Evolutionary conservation across 2,329 filamentous ascomycete genomes (phyloP).

Genomic region (Tympanopsis confertula): DNA sequence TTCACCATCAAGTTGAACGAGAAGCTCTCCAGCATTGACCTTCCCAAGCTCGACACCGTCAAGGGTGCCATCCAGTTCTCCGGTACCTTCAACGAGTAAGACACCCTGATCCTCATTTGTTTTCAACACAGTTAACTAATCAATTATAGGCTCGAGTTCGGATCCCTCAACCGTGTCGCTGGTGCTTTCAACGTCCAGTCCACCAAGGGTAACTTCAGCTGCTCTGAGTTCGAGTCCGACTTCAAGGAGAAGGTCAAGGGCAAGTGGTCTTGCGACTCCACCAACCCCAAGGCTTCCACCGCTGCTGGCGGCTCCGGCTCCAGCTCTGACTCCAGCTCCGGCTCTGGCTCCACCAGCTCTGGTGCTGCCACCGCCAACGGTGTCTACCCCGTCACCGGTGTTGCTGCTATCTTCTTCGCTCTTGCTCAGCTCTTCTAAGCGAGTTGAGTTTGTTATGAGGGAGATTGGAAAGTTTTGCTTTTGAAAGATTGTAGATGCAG

Average conservation of each 20-base stretch:
- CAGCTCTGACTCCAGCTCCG: constrained; percentile 20
- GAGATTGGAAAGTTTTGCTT: no score
- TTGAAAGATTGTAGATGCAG: constrained; percentile 13
- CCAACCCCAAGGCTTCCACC: neutral
- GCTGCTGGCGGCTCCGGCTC: neutral
- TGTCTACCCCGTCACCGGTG: constrained; percentile 14
- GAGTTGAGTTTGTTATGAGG: constrained; percentile 11
- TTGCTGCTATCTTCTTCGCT: constrained; percentile 23
- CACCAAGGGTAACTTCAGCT: constrained; percentile 24
- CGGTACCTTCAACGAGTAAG: neutral
- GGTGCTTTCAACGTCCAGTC: constrained; percentile 35
- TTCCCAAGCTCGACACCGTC: neutral
- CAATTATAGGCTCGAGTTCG: neutral
- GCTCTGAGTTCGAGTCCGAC: constrained; percentile 20
- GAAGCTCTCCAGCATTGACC: neutral
- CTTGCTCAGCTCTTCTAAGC: constrained; percentile 19
- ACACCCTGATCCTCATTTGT: constrained; percentile 10
- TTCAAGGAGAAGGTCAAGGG: constrained; percentile 7
- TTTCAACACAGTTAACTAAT: neutral
- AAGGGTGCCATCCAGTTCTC: neutral
- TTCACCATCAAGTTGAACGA: neutral
- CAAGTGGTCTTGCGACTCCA: neutral
- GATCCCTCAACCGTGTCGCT: constrained; percentile 19
- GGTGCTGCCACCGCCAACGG: constrained; percentile 17
- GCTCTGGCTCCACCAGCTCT: constrained; percentile 23